phyloP scores from a whole-genome alignment of 2,329 filamentous ascomycete species.

The Pseudocercospora eumusae region DNA sequence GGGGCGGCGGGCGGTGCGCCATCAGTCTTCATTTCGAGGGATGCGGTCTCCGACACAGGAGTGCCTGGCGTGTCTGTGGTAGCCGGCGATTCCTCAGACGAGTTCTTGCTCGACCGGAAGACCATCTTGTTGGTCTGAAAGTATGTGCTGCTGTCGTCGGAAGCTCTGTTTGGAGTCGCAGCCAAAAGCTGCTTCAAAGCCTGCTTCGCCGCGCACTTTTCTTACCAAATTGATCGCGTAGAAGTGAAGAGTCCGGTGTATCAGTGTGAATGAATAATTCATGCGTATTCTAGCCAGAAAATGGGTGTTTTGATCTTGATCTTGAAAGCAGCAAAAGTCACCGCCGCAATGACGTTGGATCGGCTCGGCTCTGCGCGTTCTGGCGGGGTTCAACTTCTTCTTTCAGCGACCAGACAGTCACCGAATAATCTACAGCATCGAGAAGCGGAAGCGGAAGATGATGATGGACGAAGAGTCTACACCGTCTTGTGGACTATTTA shows the following conservation, averaged over 20 bases:
- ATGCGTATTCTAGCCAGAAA: neutral
- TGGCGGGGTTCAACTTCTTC: neutral
- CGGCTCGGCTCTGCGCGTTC: neutral
- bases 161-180: neutral
- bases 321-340: neutral
- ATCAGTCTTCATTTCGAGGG: conserved; percentile 13
- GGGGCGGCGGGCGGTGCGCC: neutral
- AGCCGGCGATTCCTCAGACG: conserved; percentile 1
- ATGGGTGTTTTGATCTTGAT: neutral
- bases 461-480: neutral
- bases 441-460: neutral
- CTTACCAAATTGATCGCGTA: neutral
- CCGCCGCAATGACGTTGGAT: neutral
- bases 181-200: neutral
- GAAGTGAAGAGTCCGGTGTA: neutral
- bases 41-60: conserved; percentile 14
- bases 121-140: conserved; percentile 11
- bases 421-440: neutral
- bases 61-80: conserved; percentile 13
- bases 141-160: neutral
- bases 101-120: conserved; percentile 8
- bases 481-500: neutral
- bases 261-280: neutral
- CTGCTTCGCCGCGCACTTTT: neutral
- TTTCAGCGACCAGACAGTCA: neutral